Evolutionary conservation across 139 green algal species (phyloP).

Genomic region (Coelastrella sp.): DNA sequence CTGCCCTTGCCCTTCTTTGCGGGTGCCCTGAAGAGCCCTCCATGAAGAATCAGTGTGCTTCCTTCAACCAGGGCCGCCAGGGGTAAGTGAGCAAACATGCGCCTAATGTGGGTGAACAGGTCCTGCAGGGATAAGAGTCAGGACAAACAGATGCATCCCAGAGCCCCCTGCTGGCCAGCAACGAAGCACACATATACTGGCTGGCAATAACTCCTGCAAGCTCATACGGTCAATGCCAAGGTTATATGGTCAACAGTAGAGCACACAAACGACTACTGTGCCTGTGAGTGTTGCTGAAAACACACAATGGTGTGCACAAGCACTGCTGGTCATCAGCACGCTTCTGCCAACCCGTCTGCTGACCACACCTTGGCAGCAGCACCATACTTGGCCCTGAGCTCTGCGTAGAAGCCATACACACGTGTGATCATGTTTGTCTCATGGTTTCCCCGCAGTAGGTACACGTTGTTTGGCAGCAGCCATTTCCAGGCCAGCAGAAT

Average conservation of each 20-base stretch:
- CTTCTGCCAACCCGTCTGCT: not conserved
- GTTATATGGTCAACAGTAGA: not conserved
- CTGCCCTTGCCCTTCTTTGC: conserved; percentile 24
- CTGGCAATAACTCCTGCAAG: not conserved
- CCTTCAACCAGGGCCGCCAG: conserved; percentile 77
- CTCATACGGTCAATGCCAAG: not conserved
- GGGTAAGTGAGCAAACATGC: conserved; percentile 84
- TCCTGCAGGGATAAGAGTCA: conserved; percentile 16
- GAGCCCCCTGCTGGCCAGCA: not conserved
- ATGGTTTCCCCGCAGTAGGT: conserved; percentile 95
- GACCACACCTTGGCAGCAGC: conserved; percentile 8
- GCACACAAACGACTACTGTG: no score
- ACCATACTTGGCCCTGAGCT: conserved; percentile 77
- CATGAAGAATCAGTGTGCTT: conserved; percentile 78
- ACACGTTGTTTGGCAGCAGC: conserved; percentile 83
- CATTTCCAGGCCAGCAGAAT: conserved; percentile 86
- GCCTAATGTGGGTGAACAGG: conserved; percentile 65
- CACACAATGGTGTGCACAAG: not conserved
- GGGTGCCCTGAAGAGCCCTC: conserved; percentile 34
- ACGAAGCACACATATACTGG: not conserved
- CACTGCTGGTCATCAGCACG: not conserved
- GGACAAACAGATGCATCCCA: not conserved
- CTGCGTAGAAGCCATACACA: conserved; percentile 77
- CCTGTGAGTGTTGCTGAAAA: not conserved
- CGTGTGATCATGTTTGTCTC: conserved; percentile 87